Conservation (phyloP, 345 rosid genomes). For the Aegle marmelos region DNA sequence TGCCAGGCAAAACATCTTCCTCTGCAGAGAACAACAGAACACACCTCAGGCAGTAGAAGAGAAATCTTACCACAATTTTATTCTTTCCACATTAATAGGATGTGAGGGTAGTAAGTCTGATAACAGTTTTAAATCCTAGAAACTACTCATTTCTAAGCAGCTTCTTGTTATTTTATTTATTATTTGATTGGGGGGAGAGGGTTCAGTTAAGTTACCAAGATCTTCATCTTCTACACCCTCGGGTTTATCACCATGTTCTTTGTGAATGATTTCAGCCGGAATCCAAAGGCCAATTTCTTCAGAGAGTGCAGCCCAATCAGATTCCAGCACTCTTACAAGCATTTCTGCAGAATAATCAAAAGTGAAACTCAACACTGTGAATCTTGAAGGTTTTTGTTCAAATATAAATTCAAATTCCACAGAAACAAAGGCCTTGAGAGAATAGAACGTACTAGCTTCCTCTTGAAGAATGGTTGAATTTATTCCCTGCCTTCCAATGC, state of each 20-base stretch:
- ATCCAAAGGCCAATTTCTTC: conserved; percentile 93
- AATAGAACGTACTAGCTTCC: conserved; percentile 62
- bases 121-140: background rate
- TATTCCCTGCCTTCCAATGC: conserved; percentile 34
- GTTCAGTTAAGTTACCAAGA: conserved; percentile 40
- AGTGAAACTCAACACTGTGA: background rate
- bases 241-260: conserved; percentile 84
- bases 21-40: conserved; percentile 37
- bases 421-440: conserved; percentile 7
- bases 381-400: conserved; percentile 9
- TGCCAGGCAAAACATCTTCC: conserved; percentile 78
- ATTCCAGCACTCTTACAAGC: conserved; percentile 70
- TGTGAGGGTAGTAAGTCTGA: background rate
- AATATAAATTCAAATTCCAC: background rate
- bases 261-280: conserved; percentile 61
- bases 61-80: background rate
- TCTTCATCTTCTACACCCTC: conserved; percentile 83
- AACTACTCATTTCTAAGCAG: background rate
- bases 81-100: background rate
- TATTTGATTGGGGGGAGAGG: background rate
- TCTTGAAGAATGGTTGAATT: conserved; percentile 53
- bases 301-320: conserved; percentile 68
- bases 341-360: conserved; percentile 37
- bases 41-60: conserved; percentile 2
- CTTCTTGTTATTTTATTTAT: background rate